phyloP scores from a whole-genome alignment of 2,329 filamentous ascomycete species.

The Penicillium sp. region DNA sequence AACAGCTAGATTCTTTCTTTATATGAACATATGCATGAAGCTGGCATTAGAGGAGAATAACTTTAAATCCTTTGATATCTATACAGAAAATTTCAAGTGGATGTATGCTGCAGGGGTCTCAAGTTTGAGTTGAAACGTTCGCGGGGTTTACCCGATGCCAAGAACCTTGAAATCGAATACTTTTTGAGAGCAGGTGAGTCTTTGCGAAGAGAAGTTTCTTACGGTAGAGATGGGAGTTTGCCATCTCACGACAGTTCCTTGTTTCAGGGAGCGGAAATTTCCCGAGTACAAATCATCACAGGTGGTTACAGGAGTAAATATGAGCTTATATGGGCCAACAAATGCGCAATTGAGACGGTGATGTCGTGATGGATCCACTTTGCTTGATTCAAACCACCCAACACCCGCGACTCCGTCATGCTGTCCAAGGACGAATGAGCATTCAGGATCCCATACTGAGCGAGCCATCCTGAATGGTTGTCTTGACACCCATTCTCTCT shows the following conservation, averaged over 20 bases:
- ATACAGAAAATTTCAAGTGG: background rate
- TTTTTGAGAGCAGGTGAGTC: too few relatives aligned
- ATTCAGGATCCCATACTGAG: background rate
- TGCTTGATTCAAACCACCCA: background rate
- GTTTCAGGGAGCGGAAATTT: background rate
- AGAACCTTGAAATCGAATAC: background rate
- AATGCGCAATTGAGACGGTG: conserved; percentile 12
- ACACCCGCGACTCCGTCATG: background rate
- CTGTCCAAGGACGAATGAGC: background rate
- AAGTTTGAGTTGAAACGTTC: background rate
- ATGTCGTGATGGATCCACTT: conserved; percentile 13
- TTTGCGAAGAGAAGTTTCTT: background rate
- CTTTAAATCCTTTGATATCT: background rate
- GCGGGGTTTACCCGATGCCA: background rate
- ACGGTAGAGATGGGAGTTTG: background rate
- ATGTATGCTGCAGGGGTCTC: background rate
- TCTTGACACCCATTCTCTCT: background rate
- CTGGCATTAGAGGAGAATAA: background rate
- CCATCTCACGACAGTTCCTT: background rate
- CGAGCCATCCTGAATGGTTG: background rate
- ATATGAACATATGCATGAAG: background rate
- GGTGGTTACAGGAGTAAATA: background rate
- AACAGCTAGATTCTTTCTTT: background rate
- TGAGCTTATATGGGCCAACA: background rate
- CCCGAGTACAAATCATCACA: background rate